Base-by-base conservation (phyloP, 1,284 basidiomycete species). In the Phaffia rhodozyma region DNA sequence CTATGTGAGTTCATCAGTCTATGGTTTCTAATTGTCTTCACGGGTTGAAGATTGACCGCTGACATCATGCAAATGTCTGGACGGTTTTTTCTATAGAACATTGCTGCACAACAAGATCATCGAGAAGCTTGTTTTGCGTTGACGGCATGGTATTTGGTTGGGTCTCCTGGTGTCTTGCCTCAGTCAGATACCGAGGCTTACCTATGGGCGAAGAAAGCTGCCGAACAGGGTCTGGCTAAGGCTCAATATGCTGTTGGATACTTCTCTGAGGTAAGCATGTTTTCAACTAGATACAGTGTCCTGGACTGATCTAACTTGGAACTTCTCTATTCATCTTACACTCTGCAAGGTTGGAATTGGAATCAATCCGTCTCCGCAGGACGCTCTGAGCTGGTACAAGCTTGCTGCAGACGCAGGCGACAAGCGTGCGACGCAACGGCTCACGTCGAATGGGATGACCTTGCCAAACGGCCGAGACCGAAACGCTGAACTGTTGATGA, bases 141-240 rank as follows among this genome's bases (percentile, higher is more conserved):
- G 47, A 97, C 94, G 13, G 93, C 94, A 11, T 98, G 94, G 94
- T 98, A 98, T 73, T 86, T 98, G 68, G 94, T 98, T 66, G 96
- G 96, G 61, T 97, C 93, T 6, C 91, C 93, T 0, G 94, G 94
- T 55, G 92, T 98, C 9, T 81, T 98, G 34, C 94, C 94, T 0
- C 96, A 98, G 74, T 96, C 91, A 0, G 94, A 98, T 73, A 97
- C 94, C 0, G 93, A 98, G 74, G 94, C 93, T 11, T 97, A 86
- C 75, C 79, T 98, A 27, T 93, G 93, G 94, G 84, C 92, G 43
- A 84, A 89, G 78, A 89, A 85, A 72, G 90, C 91, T 50, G 91
- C 89, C 29, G 91, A 93, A 56, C 83, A 82, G n/a, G 91, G 89
- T 1, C 80, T 96, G 5, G 81, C 84, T 6, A 96, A 97, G 75